Conservation (phyloP, 257 asterid species). For the Nicotiana tomentosiformis region DNA sequence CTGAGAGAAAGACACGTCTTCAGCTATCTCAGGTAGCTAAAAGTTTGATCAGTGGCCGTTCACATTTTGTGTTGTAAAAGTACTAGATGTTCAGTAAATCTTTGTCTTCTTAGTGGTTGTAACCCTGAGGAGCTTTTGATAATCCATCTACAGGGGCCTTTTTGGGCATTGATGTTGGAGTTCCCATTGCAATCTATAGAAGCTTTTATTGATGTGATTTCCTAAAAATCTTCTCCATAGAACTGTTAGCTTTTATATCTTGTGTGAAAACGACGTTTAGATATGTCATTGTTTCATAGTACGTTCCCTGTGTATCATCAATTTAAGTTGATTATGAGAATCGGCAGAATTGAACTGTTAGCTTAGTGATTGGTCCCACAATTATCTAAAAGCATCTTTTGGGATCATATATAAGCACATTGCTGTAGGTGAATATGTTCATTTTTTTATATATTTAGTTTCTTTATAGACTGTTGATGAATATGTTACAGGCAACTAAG, state of each 20-base stretch:
- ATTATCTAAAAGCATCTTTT: neutral
- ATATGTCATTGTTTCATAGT: neutral
- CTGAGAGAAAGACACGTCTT: conserved; percentile 85
- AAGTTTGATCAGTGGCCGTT: conserved; percentile 17
- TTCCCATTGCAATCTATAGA: neutral
- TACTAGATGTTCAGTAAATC: neutral
- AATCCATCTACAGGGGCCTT: neutral
- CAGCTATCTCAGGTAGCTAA: conserved; percentile 83
- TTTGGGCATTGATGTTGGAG: neutral
- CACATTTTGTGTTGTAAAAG: neutral
- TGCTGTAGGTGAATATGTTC: neutral
- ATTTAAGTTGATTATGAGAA: neutral
- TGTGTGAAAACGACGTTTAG: neutral
- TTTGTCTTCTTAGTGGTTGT: conserved; percentile 1
- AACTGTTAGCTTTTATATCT: neutral
- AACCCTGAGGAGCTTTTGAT: neutral
- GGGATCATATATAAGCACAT: neutral
- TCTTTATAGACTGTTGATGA: neutral
- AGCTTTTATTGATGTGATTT: neutral
- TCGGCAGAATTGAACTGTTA: neutral
- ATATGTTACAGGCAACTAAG: neutral
- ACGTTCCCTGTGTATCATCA: neutral
- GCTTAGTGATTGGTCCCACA: neutral
- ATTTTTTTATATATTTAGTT: neutral
- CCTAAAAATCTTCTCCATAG: neutral